Evolutionary conservation across 2,329 filamentous ascomycete species (phyloP).

Genomic region (Septoria petroselini): DNA sequence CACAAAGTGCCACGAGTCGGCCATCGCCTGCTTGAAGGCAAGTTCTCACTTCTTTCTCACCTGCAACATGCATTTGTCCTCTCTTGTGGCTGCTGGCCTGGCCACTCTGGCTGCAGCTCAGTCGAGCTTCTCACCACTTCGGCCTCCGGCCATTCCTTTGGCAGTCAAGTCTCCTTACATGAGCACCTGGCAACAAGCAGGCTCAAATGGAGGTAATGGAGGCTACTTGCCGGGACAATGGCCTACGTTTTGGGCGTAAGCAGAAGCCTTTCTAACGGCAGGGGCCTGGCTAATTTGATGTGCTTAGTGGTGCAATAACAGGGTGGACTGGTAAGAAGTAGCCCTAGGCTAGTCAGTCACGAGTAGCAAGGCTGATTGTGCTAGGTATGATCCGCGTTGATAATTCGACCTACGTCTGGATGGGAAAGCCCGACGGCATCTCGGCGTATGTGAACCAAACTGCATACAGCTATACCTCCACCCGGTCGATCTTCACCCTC

Average conservation of each 20-base stretch:
- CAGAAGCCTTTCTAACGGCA: neutral
- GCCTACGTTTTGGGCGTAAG: constrained; percentile 58
- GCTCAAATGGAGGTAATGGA: constrained; percentile 59
- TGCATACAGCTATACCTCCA: constrained; percentile 67
- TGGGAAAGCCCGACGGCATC: constrained; percentile 41
- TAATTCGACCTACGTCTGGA: constrained; percentile 49
- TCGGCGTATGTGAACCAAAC: constrained; percentile 56
- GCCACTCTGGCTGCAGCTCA: constrained; percentile 24
- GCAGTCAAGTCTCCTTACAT: constrained; percentile 73
- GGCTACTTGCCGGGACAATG: constrained; percentile 57
- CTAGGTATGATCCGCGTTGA: constrained; percentile 63
- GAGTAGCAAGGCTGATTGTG: neutral
- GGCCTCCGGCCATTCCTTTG: constrained; percentile 67
- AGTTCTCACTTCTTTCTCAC: neutral
- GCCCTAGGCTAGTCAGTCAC: neutral
- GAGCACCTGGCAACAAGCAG: constrained; percentile 63
- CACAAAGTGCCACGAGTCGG: neutral
- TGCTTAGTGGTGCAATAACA: constrained; percentile 47
- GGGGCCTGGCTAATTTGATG: neutral
- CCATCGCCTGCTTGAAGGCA: neutral
- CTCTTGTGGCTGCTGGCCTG: constrained; percentile 17
- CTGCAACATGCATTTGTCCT: constrained; percentile 18
- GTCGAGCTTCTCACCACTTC: constrained; percentile 57
- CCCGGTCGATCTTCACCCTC: constrained; percentile 66
- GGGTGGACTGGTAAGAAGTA: constrained; percentile 56